Conservation (phyloP, 805 yeast species). For the Teunomyces pallodes region DNA sequence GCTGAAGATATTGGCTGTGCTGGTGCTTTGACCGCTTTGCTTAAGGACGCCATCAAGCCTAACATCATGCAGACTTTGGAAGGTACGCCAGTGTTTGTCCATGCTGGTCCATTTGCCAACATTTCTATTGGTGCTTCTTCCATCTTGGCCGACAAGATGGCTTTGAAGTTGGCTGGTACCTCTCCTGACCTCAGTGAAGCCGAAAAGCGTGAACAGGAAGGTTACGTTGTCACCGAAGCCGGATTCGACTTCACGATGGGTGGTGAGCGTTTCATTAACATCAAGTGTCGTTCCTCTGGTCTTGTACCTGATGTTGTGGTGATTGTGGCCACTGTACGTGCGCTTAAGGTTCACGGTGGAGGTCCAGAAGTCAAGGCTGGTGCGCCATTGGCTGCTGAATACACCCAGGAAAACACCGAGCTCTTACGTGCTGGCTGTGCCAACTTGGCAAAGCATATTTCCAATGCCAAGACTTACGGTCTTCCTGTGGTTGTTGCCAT, state of each 20-base stretch:
- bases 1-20: conserved; percentile 85
- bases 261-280: conserved; percentile 82
- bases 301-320: conserved; percentile 74
- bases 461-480: conserved; percentile 68
- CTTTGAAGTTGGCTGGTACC: conserved; percentile 75
- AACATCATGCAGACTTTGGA: conserved; percentile 85
- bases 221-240: conserved; percentile 83
- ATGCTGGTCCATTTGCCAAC: conserved; percentile 88
- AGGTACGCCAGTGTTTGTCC: conserved; percentile 85
- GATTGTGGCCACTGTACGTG: conserved; percentile 81
- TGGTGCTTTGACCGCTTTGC: conserved; percentile 78
- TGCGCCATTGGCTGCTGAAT: conserved; percentile 71
- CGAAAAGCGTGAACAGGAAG: conserved; percentile 50
- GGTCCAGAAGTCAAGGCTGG: conserved; percentile 89
- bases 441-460: conserved; percentile 73
- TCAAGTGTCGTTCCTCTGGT: conserved; percentile 81
- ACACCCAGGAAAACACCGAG: conserved; percentile 68
- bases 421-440: conserved; percentile 68
- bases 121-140: conserved; percentile 86
- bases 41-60: conserved; percentile 82
- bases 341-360: conserved; percentile 84
- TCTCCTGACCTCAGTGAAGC: conserved; percentile 43
- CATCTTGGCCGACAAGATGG: conserved; percentile 76
- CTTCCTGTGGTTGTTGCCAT: conserved; percentile 81
- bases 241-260: conserved; percentile 93